phyloP scores from a whole-genome alignment of 495 filamentous ascomycete genomes.

The Clohesyomyces aquaticus region DNA sequence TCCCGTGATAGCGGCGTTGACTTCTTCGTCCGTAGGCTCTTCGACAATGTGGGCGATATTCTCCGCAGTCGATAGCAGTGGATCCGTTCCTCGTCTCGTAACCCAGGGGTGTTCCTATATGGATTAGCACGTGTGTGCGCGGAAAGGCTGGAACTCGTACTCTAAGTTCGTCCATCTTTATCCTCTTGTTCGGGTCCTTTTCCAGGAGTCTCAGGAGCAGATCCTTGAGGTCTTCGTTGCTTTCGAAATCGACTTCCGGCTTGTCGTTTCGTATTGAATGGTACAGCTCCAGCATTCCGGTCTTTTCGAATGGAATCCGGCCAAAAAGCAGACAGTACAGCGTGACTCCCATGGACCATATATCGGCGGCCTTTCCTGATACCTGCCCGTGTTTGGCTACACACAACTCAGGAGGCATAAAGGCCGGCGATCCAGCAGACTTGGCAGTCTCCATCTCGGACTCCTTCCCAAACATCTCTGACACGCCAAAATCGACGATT shows the following conservation, averaged over 20 bases:
- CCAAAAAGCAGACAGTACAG: slow-evolving; percentile 93
- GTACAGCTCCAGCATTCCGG: slow-evolving; percentile 81
- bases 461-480: slow-evolving; percentile 94
- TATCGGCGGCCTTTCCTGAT: slow-evolving; percentile 85
- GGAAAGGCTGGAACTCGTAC: slow-evolving; percentile 56
- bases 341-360: slow-evolving; percentile 98
- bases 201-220: slow-evolving; percentile 48
- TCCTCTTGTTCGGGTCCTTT: slow-evolving; percentile 68
- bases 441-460: slow-evolving; percentile 91
- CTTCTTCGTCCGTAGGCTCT: slow-evolving; percentile 82
- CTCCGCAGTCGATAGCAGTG: slow-evolving; percentile 77
- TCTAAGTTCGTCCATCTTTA: slow-evolving; percentile 77
- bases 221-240: slow-evolving; percentile 43
- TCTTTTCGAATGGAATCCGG: slow-evolving; percentile 77
- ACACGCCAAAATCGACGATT: slow-evolving; percentile 97
- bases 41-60: slow-evolving; percentile 82
- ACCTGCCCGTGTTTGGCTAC: slow-evolving; percentile 86
- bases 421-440: slow-evolving; percentile 92
- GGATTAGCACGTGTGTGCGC: slow-evolving; percentile 4
- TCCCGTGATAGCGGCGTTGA: slow-evolving; percentile 85
- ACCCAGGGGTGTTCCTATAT: slow-evolving; percentile 90
- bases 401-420: slow-evolving; percentile 91
- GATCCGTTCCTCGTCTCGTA: slow-evolving; percentile 78
- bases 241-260: slow-evolving; percentile 52
- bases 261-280: slow-evolving; percentile 78